These are phyloP conservation scores for Dichomitus squalens DNA, from an alignment of 1,284 basidiomycete species.

Conservation along the genomic window DNA sequence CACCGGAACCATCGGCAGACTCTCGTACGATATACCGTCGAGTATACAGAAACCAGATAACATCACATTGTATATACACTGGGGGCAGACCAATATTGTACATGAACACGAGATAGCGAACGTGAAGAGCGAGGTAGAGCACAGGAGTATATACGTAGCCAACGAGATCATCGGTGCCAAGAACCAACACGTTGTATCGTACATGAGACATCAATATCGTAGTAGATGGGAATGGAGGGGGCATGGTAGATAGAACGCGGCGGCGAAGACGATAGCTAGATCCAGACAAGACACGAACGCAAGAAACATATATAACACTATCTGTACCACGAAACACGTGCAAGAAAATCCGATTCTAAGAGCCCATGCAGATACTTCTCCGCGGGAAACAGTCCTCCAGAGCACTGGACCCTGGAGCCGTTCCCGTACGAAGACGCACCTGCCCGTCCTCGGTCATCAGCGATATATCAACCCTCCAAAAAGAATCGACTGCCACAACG, in stretches of 20 bases:
- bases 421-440: not conserved
- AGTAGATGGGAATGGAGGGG: not conserved
- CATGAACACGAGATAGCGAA: too few relatives aligned
- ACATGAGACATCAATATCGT: not conserved
- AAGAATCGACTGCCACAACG: not conserved
- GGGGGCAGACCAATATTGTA: too few relatives aligned
- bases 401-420: not conserved
- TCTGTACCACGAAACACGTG: not conserved
- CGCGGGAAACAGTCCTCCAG: not conserved
- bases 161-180: too few relatives aligned
- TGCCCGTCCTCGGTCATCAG: conserved; percentile 1
- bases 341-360: not conserved
- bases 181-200: not conserved
- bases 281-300: not conserved
- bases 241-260: too few relatives aligned
- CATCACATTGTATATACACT: too few relatives aligned
- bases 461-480: not conserved
- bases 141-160: too few relatives aligned
- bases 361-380: not conserved
- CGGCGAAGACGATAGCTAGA: too few relatives aligned
- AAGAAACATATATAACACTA: not conserved
- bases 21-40: too few relatives aligned
- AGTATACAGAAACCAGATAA: too few relatives aligned
- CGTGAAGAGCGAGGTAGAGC: too few relatives aligned
- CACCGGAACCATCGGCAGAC: too few relatives aligned